Evolutionary conservation across 345 rosid species (phyloP), one percentile per base, ranked within the genome.

Genomic region (Garcia nutans): DNA sequence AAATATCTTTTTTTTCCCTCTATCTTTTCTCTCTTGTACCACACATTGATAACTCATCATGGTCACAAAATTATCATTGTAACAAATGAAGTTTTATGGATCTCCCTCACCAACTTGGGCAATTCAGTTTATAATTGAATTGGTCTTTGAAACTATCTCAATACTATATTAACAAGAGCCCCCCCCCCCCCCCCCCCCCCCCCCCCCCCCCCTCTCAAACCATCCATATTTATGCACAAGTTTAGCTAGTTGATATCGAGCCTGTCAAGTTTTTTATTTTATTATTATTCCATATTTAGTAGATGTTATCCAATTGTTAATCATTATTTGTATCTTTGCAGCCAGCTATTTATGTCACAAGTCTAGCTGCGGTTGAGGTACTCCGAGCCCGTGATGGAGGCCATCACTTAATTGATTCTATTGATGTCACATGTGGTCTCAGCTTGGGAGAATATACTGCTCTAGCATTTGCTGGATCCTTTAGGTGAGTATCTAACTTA

Each of bases 261-360:
- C 19, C 5, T 15, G n/a, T 22, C 1, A 49, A 10, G 47, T 4
- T 23, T 11, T 9, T 23, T 45, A 16, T 72, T 42, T 22, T 12
- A 17, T n/a, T 26, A 19, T 28, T 24, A 69, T 33, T 26, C 37
- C 56, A 10, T 49, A 26, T 22, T 37, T 52, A 9, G 12, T 62
- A 86, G 68, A 0, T 42, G 76, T 13, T 68, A 67, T 59, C 1
- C 54, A 68, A 15, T 42, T 67, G 45, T 11, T 17, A 20, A 24
- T 67, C 22, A 20, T 68, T 75, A 15, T 17, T 7, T 41, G 22
- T 22, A 31, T 82, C 61, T 69, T 69, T 76, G 67, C 93, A 96
- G 99, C 99, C 99, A 77, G 99, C 97, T 81, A 96, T 96, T 73
- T 96, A 93, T 84, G 98, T 96, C 81, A 92, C 99, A 54, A 93